phyloP scores from a whole-genome alignment of 2,329 filamentous ascomycete species.

The Ascochyta rabiei region DNA sequence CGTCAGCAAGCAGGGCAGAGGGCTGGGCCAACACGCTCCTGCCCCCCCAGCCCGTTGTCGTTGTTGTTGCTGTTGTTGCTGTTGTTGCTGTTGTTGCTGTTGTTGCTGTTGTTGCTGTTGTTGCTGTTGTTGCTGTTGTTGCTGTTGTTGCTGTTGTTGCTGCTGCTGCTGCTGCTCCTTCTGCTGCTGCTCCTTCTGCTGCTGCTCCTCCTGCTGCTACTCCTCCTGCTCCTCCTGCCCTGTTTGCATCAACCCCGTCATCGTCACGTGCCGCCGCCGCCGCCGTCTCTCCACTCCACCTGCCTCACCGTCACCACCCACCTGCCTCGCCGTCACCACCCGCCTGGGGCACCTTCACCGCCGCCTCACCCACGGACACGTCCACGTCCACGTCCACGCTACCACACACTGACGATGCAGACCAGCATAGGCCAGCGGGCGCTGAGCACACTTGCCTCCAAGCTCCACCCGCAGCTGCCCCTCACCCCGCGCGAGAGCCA shows the following conservation, averaged over 20 bases:
- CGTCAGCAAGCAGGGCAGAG: neutral
- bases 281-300: neutral
- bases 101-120: too few species aligned
- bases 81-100: too few species aligned
- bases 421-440: conserved; percentile 50
- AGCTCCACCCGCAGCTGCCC: conserved; percentile 60
- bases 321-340: neutral
- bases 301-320: neutral
- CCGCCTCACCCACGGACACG: neutral
- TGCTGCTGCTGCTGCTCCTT: too few species aligned
- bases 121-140: too few species aligned
- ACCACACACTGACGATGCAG: conserved; percentile 54
- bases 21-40: too few species aligned
- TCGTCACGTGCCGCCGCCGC: conserved; percentile 4
- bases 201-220: too few species aligned
- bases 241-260: neutral
- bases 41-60: neutral
- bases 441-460: conserved; percentile 54
- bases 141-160: too few species aligned
- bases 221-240: too few species aligned
- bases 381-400: neutral
- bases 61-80: neutral
- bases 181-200: too few species aligned
- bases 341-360: neutral
- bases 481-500: conserved; percentile 64